Evolutionary conservation across 2,329 filamentous ascomycete genomes (phyloP).

Genomic region (Pseudocercospora eumusae): DNA sequence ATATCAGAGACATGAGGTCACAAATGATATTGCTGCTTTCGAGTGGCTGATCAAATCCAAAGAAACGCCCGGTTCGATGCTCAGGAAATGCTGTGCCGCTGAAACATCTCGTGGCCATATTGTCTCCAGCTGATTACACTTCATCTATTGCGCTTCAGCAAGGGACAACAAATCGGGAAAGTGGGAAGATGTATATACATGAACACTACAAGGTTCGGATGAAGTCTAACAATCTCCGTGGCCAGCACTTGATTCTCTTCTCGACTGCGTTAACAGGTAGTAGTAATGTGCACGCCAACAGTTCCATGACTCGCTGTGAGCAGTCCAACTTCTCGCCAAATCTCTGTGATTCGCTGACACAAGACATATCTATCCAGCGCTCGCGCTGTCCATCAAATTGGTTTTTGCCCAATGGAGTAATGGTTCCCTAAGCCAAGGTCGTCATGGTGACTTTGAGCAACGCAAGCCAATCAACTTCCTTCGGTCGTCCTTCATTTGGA

Average conservation of each 20-base stretch:
- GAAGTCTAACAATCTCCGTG: neutral
- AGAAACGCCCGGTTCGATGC: neutral
- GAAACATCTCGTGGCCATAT: neutral
- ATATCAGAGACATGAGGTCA: neutral
- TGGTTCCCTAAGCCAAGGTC: neutral
- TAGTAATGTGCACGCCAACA: neutral
- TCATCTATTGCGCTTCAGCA: neutral
- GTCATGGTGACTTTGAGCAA: conserved; percentile 1
- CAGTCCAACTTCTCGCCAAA: neutral
- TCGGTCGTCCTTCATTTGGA: conserved; percentile 1
- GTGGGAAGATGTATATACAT: neutral
- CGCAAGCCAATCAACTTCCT: conserved; percentile 8
- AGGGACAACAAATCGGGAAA: neutral
- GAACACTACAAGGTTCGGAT: neutral
- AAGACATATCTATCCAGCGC: neutral
- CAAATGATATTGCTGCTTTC: neutral
- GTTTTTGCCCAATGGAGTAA: neutral
- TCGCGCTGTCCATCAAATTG: neutral
- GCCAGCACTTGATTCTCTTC: neutral
- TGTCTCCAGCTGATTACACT: neutral
- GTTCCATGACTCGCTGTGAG: neutral
- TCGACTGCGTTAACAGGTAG: neutral
- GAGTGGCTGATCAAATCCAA: neutral
- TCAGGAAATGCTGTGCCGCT: neutral
- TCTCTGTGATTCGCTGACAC: neutral